phyloP scores from a whole-genome alignment of 805 yeast species.

The Lipomyces orientalis region DNA sequence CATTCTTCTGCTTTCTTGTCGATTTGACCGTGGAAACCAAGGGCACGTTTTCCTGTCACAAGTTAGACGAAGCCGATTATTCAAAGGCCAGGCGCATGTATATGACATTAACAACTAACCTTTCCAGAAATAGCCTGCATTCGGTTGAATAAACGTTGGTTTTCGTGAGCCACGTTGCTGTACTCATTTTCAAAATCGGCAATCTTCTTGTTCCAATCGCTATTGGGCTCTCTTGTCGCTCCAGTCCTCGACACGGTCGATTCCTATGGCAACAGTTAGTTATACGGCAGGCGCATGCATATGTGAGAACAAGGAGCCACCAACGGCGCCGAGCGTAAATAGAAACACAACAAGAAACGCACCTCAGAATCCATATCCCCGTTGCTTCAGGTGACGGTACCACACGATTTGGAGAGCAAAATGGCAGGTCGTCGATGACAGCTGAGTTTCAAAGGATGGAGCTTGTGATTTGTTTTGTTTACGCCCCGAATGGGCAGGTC shows the following conservation, averaged over 20 bases:
- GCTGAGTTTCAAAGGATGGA: background rate
- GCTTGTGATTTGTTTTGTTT: background rate
- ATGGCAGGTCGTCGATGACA: background rate
- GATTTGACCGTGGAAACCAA: constrained; percentile 4
- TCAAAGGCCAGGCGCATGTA: background rate
- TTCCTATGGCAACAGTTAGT: background rate
- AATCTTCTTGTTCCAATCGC: constrained; percentile 3
- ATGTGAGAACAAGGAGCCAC: background rate
- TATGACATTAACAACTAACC: background rate
- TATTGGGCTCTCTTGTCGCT: background rate
- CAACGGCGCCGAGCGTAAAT: background rate
- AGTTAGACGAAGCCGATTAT: background rate
- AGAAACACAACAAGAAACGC: background rate
- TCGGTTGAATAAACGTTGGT: constrained; percentile 5
- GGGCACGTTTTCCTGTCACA: constrained; percentile 18
- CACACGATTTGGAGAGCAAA: background rate
- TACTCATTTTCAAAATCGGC: constrained; percentile 16
- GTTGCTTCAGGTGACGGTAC: background rate
- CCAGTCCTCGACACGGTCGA: background rate
- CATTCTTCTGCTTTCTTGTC: constrained; percentile 28
- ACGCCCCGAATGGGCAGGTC: background rate
- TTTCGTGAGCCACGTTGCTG: constrained; percentile 12
- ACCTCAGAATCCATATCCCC: background rate
- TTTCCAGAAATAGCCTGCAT: constrained; percentile 4
- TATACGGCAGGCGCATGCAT: background rate